Evolutionary conservation across 2,329 filamentous ascomycete species (phyloP), one percentile per base, ranked within the genome.

Genomic region (Exophiala calicioides): DNA sequence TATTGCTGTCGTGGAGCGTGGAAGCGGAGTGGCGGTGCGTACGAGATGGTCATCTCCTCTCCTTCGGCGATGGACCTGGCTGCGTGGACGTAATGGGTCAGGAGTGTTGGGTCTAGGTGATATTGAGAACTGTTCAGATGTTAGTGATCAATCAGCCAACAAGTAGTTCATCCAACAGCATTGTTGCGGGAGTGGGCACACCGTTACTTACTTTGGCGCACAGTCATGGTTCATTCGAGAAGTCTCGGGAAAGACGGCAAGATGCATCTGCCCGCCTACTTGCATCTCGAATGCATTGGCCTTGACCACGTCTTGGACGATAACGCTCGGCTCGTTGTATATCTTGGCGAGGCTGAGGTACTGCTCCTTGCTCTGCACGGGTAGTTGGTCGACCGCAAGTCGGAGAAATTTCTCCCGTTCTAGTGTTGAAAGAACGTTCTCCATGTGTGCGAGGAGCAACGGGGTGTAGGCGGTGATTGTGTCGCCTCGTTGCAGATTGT

Each of bases 31-130:
- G 54, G 54, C 18, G 47, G 40, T 16, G 48, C 30, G 61, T 98
- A 98, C 0, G 86, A 90, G 0, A 98, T 91, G 0, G 93, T 97
- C 47, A 98, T 94, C 66, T 98, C 93, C 51, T 98, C 90, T 4
- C 90, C 91, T 1, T 85, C 73, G 5, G 84, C 79, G 50, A 98
- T 96, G 44, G 89, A 78, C 55, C 84, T 81, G 16, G 82, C 47
- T 4, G 53, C 46, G 32, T 53, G 50, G 7, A 56, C 50, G 32
- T 42, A 46, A 23, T 56, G 53, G 19, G 50, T 48, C 10, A 56
- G 32, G 9, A 52, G 5, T n/a, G 16, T 30, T 3, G 40, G 33
- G 5, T 50, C 47, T 27, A 56, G 39, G 27, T 45, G 48, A 30
- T 56, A 56, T 46, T 53, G 50, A 15, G 53, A 42, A 30, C 52